phyloP scores from a whole-genome alignment of 331 rosid species.

The Quercus lobata region DNA sequence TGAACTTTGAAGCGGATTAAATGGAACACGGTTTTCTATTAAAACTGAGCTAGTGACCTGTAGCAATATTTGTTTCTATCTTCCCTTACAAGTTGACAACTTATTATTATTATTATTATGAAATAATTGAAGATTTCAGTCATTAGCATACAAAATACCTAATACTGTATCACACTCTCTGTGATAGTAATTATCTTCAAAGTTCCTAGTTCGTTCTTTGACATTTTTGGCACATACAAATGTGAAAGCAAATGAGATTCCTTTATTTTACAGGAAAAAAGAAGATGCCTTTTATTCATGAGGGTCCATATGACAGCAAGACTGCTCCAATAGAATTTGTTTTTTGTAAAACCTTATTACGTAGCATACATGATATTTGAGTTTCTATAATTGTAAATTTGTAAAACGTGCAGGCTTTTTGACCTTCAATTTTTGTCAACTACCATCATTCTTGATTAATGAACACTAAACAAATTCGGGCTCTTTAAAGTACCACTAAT shows the following conservation, averaged over 20 bases:
- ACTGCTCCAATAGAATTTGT: not conserved
- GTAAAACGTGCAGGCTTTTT: not conserved
- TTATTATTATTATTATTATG: not conserved
- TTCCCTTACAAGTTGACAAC: not conserved
- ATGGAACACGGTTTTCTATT: not conserved
- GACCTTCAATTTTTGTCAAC: not conserved
- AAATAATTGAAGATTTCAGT: no score
- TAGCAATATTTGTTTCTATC: not conserved
- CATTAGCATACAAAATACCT: no score
- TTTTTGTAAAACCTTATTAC: not conserved
- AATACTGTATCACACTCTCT: no score
- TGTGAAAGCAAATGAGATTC: not conserved
- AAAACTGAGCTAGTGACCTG: not conserved
- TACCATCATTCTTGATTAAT: not conserved
- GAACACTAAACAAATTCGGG: not conserved
- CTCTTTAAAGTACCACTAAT: not conserved
- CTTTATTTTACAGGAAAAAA: no score
- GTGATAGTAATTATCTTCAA: not conserved
- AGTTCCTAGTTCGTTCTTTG: not conserved
- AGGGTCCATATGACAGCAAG: not conserved
- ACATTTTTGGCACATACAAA: not conserved
- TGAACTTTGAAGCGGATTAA: not conserved
- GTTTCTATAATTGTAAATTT: not conserved
- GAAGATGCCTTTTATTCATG: not conserved
- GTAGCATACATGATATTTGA: not conserved